These are phyloP conservation scores for Digitaria exilis DNA, from an alignment of 202 grass and related monocot genomes.

Conservation along the genomic window DNA sequence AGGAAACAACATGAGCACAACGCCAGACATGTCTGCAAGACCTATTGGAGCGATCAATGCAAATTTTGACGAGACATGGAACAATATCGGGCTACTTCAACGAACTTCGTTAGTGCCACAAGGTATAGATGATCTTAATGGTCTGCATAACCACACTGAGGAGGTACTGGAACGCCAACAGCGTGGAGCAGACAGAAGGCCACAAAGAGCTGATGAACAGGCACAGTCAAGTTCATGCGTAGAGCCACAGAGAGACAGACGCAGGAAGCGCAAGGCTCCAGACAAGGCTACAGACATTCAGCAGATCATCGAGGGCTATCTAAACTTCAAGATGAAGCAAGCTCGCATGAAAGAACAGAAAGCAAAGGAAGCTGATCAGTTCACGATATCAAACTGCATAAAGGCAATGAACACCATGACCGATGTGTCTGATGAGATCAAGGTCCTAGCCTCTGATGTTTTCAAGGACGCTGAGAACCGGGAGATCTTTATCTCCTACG, in stretches of 20 bases:
- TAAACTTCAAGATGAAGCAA: conserved; percentile 57
- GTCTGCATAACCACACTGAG: conserved; percentile 44
- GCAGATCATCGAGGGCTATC: conserved; percentile 48
- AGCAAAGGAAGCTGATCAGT: conserved; percentile 29
- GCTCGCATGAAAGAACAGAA: conserved; percentile 44
- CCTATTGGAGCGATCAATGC: conserved; percentile 26
- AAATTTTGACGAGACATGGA: conserved; percentile 29
- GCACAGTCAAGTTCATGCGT: conserved; percentile 51
- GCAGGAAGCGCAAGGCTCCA: conserved; percentile 43
- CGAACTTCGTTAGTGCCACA: conserved; percentile 20
- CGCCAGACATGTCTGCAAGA: conserved; percentile 39
- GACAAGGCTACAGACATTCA: too few relatives aligned
- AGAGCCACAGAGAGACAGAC: conserved; percentile 46
- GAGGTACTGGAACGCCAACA: conserved; percentile 35
- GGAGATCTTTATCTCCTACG: conserved; percentile 60
- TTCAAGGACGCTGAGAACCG: conserved; percentile 53
- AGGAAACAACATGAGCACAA: conserved; percentile 32
- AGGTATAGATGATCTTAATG: conserved; percentile 35
- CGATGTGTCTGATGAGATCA: conserved; percentile 50
- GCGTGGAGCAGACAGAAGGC: conserved; percentile 1
- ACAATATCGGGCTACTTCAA: conserved; percentile 32
- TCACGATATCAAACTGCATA: conserved; percentile 49
- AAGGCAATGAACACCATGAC: conserved; percentile 41
- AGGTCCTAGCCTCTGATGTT: conserved; percentile 50
- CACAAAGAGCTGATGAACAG: conserved; percentile 36